Evolutionary conservation across 1,284 basidiomycete genomes (phyloP).

Genomic region (Ustilago vetiveriae): DNA sequence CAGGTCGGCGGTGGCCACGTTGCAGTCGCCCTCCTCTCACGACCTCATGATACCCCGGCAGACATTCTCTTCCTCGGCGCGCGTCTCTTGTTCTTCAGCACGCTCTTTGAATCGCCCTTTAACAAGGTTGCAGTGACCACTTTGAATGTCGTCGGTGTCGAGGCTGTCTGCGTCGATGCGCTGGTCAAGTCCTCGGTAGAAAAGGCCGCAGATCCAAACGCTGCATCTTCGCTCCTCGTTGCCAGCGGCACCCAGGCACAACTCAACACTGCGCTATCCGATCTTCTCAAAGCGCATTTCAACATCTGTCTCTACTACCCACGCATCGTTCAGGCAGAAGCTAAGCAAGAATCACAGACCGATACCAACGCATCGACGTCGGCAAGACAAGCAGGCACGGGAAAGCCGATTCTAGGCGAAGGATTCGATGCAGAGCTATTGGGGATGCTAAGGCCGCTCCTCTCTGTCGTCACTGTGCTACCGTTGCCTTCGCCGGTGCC

Average conservation of each 20-base stretch:
- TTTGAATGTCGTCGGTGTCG: constrained; percentile 28
- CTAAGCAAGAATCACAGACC: constrained; percentile 18
- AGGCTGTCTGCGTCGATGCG: constrained; percentile 29
- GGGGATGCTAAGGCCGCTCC: constrained; percentile 44
- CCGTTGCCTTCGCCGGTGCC: constrained; percentile 31
- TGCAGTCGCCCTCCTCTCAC: constrained; percentile 33
- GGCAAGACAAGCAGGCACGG: not conserved
- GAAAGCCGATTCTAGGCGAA: constrained; percentile 36
- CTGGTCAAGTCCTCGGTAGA: constrained; percentile 23
- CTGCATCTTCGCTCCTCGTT: constrained; percentile 11
- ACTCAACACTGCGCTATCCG: constrained; percentile 44
- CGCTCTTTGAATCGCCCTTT: constrained; percentile 58
- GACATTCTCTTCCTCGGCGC: constrained; percentile 56
- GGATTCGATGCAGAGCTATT: constrained; percentile 37
- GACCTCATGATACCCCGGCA: constrained; percentile 34
- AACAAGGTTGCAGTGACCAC: constrained; percentile 51
- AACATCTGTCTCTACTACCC: constrained; percentile 62
- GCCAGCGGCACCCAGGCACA: constrained; percentile 38
- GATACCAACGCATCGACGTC: not conserved
- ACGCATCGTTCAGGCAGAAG: constrained; percentile 31
- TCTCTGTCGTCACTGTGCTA: constrained; percentile 36
- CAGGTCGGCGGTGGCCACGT: constrained; percentile 45
- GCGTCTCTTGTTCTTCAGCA: constrained; percentile 58
- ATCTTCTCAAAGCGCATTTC: constrained; percentile 59
- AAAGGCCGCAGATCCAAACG: constrained; percentile 9